A percentile compares a stretch with the other conserved stretches of the same genome.
Conservation (phyloP, 805 yeast genomes). For the Kluyveromyces wickerhamii region DNA sequence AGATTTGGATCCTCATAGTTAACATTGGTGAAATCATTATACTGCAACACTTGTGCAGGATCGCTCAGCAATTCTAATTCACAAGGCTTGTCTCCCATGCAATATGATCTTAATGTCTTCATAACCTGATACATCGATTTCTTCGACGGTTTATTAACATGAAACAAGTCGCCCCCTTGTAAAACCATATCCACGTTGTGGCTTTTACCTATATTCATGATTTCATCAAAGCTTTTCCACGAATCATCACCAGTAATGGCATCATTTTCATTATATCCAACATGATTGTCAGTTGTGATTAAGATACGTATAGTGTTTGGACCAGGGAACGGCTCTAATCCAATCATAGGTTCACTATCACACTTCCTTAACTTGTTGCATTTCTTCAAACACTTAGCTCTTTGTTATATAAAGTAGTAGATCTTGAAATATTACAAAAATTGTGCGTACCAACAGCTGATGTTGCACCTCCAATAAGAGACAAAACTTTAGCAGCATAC, state of each 20-base stretch:
- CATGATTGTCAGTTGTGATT: conserved; percentile 92
- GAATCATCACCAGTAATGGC: conserved; percentile 87
- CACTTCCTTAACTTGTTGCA: background rate
- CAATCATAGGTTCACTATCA: too few relatives aligned
- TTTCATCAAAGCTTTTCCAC: conserved; percentile 81
- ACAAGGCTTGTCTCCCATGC: conserved; percentile 83
- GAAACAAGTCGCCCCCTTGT: conserved; percentile 92
- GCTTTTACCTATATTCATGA: conserved; percentile 59
- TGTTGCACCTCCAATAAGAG: too few relatives aligned
- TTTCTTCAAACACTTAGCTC: background rate
- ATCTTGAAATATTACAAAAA: background rate
- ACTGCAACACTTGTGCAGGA: conserved; percentile 49
- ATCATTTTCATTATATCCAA: conserved; percentile 85
- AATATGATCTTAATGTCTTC: conserved; percentile 55
- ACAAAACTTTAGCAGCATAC: too few relatives aligned
- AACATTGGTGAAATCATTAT: conserved; percentile 58
- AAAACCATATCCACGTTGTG: conserved; percentile 80
- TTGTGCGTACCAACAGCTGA: background rate
- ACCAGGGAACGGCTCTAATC: conserved; percentile 23
- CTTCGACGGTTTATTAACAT: conserved; percentile 80
- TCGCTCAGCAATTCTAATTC: conserved; percentile 79
- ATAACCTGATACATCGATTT: conserved; percentile 80
- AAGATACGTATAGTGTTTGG: conserved; percentile 65
- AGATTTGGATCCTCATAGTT: conserved; percentile 88
- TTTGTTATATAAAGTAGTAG: background rate